A percentile compares a stretch with the other conserved stretches of the same genome.
phyloP scores from a whole-genome alignment of 441 rosid genomes.

The Capsella rubella region DNA sequence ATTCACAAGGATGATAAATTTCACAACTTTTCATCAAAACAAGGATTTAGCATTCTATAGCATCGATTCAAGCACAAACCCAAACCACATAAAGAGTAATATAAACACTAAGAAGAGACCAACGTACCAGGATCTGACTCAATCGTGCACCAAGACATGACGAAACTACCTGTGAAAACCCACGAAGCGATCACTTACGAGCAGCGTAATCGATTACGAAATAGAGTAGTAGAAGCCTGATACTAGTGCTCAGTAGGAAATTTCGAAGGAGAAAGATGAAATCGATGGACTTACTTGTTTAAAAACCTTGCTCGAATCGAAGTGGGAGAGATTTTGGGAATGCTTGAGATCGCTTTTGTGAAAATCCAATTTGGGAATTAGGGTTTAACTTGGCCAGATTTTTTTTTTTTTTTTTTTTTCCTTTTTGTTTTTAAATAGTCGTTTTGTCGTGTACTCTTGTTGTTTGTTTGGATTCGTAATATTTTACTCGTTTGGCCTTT shows the following conservation, averaged over 20 bases:
- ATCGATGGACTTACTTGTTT: background rate
- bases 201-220: background rate
- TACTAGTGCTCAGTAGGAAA: background rate
- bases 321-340: background rate
- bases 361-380: slow-evolving; percentile 39
- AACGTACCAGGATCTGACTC: slow-evolving; percentile 95
- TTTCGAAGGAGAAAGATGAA: background rate
- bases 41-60: background rate
- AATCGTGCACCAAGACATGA: slow-evolving; percentile 99
- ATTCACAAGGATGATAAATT: background rate
- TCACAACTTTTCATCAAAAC: background rate
- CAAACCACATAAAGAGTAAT: background rate
- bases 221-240: background rate
- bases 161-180: background rate
- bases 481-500: no score
- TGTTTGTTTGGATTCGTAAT: no score
- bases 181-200: background rate
- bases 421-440: background rate
- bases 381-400: slow-evolving; percentile 28
- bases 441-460: no score
- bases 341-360: slow-evolving; percentile 20
- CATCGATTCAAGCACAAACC: slow-evolving; percentile 10
- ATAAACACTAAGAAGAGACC: background rate
- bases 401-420: background rate
- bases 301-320: background rate